Evolutionary conservation across 2,329 filamentous ascomycete species (phyloP), one percentile per base, ranked within the genome.

Genomic region (Paecilomyces niveus): DNA sequence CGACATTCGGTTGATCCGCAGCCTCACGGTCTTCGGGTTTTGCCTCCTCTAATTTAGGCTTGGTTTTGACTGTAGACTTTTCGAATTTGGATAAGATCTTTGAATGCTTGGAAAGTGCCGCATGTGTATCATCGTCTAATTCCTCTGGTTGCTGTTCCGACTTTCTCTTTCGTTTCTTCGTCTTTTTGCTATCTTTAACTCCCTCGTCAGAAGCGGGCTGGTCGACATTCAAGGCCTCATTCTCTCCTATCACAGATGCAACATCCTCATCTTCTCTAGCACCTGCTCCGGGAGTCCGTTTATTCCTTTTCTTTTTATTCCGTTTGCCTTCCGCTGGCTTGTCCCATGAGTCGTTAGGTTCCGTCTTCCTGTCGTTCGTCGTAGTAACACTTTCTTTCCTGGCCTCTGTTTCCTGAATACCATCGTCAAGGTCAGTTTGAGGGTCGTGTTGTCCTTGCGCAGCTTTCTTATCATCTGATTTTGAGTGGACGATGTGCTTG

Each of bases 31-130:
- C 55, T 29, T 63, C 13, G 9, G 58, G 54, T 53, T 56, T 59
- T 45, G 31, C 55, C 13, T 63, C 61, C 18, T 62, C 50, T 54
- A 60, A 59, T 54, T 64, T 21, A 0, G 32, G 61, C 58, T 51
- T 68, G 55, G 56, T 63, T 57, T 62, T 69, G 55, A 60, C 58
- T 21, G 22, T 58, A 1, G 74, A 74, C n/a, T 70, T 68, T 58
- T 74, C 68, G 55, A 76, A 76, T 57, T 74, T 76, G n/a, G 71
- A 72, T 26, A 74, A 29, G 9, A 76, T 70, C 13, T 68, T 67
- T 1, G 71, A 67, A 58, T 74, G 72, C 59, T 74, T 75, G 35
- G 63, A 65, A 58, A 58, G 57, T 51, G 54, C 56, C 50, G 56
- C 59, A 55, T 13, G 58, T 58, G 24, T 67, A 3, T 66, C 67